These are phyloP conservation scores for Letharia columbiana DNA, from an alignment of 495 filamentous ascomycete species.

Conservation along the genomic window DNA sequence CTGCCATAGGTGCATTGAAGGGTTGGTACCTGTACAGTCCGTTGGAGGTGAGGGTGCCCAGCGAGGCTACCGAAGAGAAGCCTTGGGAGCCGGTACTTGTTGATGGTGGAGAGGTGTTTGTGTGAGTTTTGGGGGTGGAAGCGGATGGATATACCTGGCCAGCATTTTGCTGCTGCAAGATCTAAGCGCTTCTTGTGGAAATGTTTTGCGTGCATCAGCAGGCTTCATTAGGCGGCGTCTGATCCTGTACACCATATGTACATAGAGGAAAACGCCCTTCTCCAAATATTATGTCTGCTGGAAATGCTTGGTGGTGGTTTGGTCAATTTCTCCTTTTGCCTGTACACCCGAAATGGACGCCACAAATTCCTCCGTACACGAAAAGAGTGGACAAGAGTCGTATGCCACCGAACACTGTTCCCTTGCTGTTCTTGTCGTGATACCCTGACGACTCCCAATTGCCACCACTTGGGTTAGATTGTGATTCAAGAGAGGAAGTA, in stretches of 20 bases:
- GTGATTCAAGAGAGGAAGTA: not conserved
- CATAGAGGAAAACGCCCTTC: slow-evolving; percentile 11
- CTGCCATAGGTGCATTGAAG: slow-evolving; percentile 76
- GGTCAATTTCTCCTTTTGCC: not conserved
- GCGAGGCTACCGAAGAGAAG: slow-evolving; percentile 56
- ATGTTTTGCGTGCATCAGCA: slow-evolving; percentile 10
- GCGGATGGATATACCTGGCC: not conserved
- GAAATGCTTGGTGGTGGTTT: not conserved
- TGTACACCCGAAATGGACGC: not conserved
- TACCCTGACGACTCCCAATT: no score
- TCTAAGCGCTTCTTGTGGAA: not conserved
- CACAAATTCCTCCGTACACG: not conserved
- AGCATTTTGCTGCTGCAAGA: not conserved
- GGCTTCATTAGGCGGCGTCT: slow-evolving; percentile 14
- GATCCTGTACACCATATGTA: slow-evolving; percentile 7
- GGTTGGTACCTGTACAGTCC: slow-evolving; percentile 95
- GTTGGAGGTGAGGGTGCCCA: slow-evolving; percentile 60
- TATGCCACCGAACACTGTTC: not conserved
- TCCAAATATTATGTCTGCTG: not conserved
- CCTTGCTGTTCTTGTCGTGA: not conserved
- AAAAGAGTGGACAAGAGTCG: not conserved
- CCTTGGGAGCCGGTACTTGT: slow-evolving; percentile 77
- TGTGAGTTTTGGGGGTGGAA: slow-evolving; percentile 31
- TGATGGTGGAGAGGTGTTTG: slow-evolving; percentile 84
- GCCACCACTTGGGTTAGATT: no score